Evolutionary conservation across 2,329 filamentous ascomycete genomes (phyloP).

Genomic region (Lecanicillium sp.): DNA sequence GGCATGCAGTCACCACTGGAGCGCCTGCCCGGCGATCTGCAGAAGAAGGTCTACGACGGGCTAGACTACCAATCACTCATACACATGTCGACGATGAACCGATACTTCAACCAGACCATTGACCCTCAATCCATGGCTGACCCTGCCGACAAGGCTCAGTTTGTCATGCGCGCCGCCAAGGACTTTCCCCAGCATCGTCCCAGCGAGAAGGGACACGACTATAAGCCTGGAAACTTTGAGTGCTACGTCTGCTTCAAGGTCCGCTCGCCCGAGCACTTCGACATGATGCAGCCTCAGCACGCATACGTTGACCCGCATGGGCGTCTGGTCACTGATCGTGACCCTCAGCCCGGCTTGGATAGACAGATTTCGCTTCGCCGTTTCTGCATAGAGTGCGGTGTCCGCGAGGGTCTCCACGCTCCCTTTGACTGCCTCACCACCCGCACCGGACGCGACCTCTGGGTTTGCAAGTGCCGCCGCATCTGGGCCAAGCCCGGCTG

Average conservation of each 20-base stretch:
- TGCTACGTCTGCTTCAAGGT: conserved; percentile 38
- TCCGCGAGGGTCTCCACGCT: conserved; percentile 31
- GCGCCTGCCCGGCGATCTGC: conserved; percentile 29
- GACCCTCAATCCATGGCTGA: conserved; percentile 31
- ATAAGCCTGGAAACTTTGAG: conserved; percentile 36
- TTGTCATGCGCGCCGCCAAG: conserved; percentile 36
- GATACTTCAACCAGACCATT: conserved; percentile 28
- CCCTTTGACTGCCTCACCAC: conserved; percentile 33
- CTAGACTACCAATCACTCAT: conserved; percentile 38
- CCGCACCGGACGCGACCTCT: conserved; percentile 32
- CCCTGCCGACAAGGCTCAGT: conserved; percentile 31
- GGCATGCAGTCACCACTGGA: conserved; percentile 25
- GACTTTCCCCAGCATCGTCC: conserved; percentile 36
- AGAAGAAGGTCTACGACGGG: conserved; percentile 27
- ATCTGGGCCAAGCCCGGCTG: conserved; percentile 32
- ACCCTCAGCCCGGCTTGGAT: conserved; percentile 23
- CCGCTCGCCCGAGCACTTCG: conserved; percentile 33
- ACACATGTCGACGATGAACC: conserved; percentile 31
- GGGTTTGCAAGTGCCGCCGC: conserved; percentile 33
- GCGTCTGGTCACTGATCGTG: conserved; percentile 24
- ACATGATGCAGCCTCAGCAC: conserved; percentile 29
- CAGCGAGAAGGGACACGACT: conserved; percentile 30
- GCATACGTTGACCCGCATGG: conserved; percentile 28
- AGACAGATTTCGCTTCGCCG: conserved; percentile 29
- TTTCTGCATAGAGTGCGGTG: conserved; percentile 38